Evolutionary conservation across 225 moss, liverwort and hornwort genomes (phyloP), one percentile per base, ranked within the genome.

Genomic region (Pleurozium schreberi): DNA sequence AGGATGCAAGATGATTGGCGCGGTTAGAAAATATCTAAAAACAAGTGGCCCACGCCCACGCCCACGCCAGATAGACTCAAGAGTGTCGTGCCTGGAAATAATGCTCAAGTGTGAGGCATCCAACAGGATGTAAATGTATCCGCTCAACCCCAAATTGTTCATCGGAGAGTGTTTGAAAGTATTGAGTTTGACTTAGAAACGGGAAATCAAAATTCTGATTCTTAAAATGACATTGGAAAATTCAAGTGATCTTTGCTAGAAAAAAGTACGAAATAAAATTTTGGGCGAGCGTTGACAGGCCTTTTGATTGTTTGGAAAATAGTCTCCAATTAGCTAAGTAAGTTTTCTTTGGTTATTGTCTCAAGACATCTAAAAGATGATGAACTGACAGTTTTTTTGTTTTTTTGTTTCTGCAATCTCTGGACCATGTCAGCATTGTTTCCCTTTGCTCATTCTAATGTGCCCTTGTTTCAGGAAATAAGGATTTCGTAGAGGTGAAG

Each of bases 401-500:
- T 53, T 31, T 34, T 60, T 49, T 13, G 20, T 88, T 70, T 42
- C n/a, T 89, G 75, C 53, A 53, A 87, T 88, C 55, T 61, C 27
- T 80, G 73, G 50, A 42, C 47, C 26, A 53, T 85, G 34, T 75
- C n/a, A 87, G 45, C 34, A 47, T 85, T 38, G 21, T 64, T 65
- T 82, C 43, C 52, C 47, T 49, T 63, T 79, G 68, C 66, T 76
- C 20, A 89, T 49, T 65, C 77, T 36, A 70, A 36, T 80, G 52
- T 91, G 78, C 33, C 47, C 75, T 92, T 88, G 71, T 92, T 90
- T 87, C 94, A 95, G 95, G 98, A 82, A 94, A 90, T 68, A 94
- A 93, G 65, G 96, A 95, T 70, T 96, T 99, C 40, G 91, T 83
- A 55, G 99, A 99, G 92, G 89, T 96, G 88, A 99, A 95, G 89